Evolutionary conservation across 140 eudicot species (phyloP).

Genomic region (Cichorium intybus): DNA sequence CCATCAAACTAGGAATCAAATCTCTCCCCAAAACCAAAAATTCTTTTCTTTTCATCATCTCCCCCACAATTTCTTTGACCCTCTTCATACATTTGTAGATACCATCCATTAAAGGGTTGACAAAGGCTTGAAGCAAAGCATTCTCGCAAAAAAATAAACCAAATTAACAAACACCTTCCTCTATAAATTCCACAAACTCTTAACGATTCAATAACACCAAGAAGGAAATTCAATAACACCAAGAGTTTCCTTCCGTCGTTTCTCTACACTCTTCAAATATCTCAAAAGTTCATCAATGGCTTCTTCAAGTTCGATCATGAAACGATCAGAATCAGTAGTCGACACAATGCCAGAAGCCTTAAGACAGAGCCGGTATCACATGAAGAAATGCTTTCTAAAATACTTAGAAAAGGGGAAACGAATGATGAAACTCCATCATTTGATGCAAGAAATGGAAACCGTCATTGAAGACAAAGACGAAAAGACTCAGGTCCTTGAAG

Average conservation of each 20-base stretch:
- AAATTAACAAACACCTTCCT: neutral
- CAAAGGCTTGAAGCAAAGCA: constrained; percentile 43
- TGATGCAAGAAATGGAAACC: constrained; percentile 80
- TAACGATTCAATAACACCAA: constrained; percentile 4
- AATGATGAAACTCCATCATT: constrained; percentile 67
- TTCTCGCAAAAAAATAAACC: neutral
- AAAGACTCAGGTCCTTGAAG: constrained; percentile 64
- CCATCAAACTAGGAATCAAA: constrained; percentile 34
- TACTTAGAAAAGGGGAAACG: constrained; percentile 71
- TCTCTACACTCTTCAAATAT: neutral
- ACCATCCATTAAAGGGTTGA: constrained; percentile 36
- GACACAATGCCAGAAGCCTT: constrained; percentile 96
- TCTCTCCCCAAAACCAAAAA: constrained; percentile 23
- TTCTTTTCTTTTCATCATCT: constrained; percentile 43
- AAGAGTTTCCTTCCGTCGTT: neutral
- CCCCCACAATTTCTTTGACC: constrained; percentile 14
- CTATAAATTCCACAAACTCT: constrained; percentile 34
- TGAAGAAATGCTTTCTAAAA: constrained; percentile 82
- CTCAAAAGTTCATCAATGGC: constrained; percentile 28
- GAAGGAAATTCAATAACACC: constrained; percentile 2
- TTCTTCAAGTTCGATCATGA: constrained; percentile 52
- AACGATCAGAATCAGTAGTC: constrained; percentile 63
- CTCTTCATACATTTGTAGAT: constrained; percentile 15
- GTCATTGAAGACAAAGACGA: constrained; percentile 65
- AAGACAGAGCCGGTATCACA: constrained; percentile 88